Evolutionary conservation across 371 early-diverging fungal genomes (phyloP), one percentile per base, ranked within the genome.

Genomic region (Mortierella polycephala): DNA sequence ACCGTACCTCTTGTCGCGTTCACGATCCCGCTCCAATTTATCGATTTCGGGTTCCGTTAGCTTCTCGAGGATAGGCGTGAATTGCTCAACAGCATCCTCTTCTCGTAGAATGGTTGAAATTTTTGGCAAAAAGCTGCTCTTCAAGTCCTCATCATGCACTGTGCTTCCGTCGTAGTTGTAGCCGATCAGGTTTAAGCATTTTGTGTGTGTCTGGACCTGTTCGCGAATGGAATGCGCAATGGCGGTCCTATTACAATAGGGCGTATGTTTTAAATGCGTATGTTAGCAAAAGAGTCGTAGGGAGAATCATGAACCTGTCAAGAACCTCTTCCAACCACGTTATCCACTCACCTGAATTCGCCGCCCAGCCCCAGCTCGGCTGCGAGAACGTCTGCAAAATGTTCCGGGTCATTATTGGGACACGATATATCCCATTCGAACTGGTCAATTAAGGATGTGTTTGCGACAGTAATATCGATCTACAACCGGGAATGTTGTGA

Each of bases 201-300:
- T 96, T 46, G 88, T 86, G 74, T 90, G 93, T 4, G 88, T 87
- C 67, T 95, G 91, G 10, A 96, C 86, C 85, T 98, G 98, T 75
- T 98, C 98, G n/a, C 97, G 89, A 23, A 97, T 96, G 0, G 94
- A 88, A 68, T 97, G 97, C 0, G 96, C 94, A 57, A 96, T 94
- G 0, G 96, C 95, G 0, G 97, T 94, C 75, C 91, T 84, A 84
- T 9, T 42, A n/a, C n/a, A n/a, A n/a, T n/a, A n/a, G n/a, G n/a
- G n/a, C n/a, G n/a, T n/a, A n/a, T n/a, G n/a, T n/a, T n/a, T n/a
- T n/a, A n/a, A n/a, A n/a, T n/a, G n/a, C n/a, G n/a, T n/a, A n/a
- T n/a, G n/a, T n/a, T n/a, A n/a, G n/a, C n/a, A n/a, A 13, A 1
- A 21, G 41, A 50, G 44, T n/a, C 13, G n/a, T 2, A 20, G 13